These are phyloP conservation scores for Stropharia rugosoannulata DNA, from an alignment of 768 basidiomycete species.

Conservation along the genomic window DNA sequence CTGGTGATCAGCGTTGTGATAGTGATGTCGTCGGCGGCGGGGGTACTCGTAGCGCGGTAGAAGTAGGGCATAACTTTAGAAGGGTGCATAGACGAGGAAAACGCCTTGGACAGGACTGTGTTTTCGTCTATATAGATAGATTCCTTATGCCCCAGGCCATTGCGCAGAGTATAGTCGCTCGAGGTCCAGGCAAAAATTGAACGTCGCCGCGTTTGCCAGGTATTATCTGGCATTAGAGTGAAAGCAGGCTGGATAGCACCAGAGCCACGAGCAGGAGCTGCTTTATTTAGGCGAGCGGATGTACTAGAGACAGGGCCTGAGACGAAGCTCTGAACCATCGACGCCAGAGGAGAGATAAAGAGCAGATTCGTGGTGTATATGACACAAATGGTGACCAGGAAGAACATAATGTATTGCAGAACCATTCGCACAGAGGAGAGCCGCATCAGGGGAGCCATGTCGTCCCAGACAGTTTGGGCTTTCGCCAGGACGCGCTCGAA, in stretches of 20 bases:
- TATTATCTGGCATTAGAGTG: not conserved
- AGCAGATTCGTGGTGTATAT: constrained; percentile 44
- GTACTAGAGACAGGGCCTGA: constrained; percentile 14
- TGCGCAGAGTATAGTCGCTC: constrained; percentile 29
- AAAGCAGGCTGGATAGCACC: constrained; percentile 5
- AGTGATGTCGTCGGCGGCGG: constrained; percentile 70
- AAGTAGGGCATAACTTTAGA: constrained; percentile 81
- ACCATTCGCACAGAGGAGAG: not conserved
- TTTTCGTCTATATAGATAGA: constrained; percentile 42
- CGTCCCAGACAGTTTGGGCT: no score
- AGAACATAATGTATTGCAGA: constrained; percentile 5
- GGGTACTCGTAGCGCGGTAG: constrained; percentile 60
- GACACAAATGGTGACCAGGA: constrained; percentile 38
- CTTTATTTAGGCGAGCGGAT: not conserved
- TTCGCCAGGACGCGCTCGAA: no score
- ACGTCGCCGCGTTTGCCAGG: not conserved
- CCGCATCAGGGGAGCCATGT: not conserved
- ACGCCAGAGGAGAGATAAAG: constrained; percentile 31
- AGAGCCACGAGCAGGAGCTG: constrained; percentile 5
- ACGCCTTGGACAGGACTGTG: constrained; percentile 66
- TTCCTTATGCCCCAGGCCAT: constrained; percentile 31
- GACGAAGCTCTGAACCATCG: constrained; percentile 23
- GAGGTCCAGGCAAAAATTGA: constrained; percentile 30
- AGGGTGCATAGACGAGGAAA: constrained; percentile 68
- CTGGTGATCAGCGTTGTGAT: constrained; percentile 84